Percentiles rank a stretch among this genome's conserved stretches.
Conservation (phyloP, 768 basidiomycete genomes). For the Kondoa subrosea region DNA sequence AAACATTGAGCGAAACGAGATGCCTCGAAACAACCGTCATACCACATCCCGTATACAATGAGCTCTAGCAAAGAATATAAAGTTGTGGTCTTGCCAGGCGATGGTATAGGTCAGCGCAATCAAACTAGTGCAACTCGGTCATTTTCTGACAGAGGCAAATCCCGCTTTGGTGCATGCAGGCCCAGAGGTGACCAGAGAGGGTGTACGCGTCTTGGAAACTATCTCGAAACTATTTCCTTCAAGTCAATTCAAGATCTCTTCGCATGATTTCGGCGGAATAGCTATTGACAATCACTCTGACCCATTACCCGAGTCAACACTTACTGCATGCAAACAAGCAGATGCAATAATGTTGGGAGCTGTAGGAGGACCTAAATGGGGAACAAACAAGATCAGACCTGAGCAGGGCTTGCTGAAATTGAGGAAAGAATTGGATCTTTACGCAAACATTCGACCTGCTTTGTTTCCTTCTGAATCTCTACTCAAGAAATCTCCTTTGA, state of each 20-base stretch:
- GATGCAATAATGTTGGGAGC: conserved; percentile 91
- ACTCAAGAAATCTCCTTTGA: conserved; percentile 71
- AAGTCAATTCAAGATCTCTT: conserved; percentile 55
- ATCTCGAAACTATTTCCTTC: conserved; percentile 47
- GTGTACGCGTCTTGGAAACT: conserved; percentile 59
- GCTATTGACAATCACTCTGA: conserved; percentile 80
- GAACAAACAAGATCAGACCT: conserved; percentile 68
- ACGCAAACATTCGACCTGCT: conserved; percentile 94
- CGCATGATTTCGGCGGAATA: conserved; percentile 71
- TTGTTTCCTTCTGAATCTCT: conserved; percentile 86
- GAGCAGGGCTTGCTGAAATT: conserved; percentile 76
- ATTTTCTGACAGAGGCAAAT: not conserved
- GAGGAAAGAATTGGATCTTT: conserved; percentile 82
- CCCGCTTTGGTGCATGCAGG: conserved; percentile 38
- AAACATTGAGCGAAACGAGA: too few species aligned
- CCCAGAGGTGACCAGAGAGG: conserved; percentile 76
- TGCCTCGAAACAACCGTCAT: too few species aligned
- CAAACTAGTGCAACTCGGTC: not conserved
- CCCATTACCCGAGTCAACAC: conserved; percentile 64
- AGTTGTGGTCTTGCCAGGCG: conserved; percentile 79
- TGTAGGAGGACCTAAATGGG: conserved; percentile 93
- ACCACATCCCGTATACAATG: conserved; percentile 67
- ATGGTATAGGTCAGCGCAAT: conserved; percentile 65
- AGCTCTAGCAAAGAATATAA: conserved; percentile 33
- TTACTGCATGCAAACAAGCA: conserved; percentile 75